These are phyloP conservation scores for Sordariomycetes sp. DNA, from an alignment of 2,329 filamentous ascomycete genomes.

Conservation along the genomic window DNA sequence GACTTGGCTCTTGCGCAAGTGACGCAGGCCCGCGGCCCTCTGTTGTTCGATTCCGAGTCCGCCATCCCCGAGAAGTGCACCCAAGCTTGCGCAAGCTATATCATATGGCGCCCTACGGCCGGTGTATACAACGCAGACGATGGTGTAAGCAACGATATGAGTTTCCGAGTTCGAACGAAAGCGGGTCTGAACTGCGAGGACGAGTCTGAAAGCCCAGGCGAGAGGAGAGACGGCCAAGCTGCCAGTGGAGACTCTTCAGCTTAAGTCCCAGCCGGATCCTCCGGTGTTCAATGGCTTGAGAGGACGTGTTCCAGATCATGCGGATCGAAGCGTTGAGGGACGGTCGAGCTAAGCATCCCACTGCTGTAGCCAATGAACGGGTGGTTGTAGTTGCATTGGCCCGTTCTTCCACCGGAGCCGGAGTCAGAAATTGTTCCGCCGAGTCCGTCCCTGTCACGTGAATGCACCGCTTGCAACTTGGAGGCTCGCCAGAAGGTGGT, in stretches of 20 bases:
- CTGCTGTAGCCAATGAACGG: background rate
- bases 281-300: background rate
- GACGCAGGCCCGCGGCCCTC: constrained; percentile 36
- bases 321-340: background rate
- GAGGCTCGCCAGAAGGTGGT: no score
- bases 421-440: background rate
- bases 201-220: no score
- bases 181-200: no score
- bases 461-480: no score
- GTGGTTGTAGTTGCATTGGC: constrained; percentile 1
- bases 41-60: constrained; percentile 11
- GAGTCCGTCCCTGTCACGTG: background rate
- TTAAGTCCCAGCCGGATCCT: background rate
- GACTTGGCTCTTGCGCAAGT: constrained; percentile 43
- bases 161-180: no score
- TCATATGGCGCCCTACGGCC: background rate
- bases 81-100: background rate
- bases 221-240: no score
- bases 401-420: constrained; percentile 6
- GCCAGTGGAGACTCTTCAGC: background rate
- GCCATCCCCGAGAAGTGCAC: background rate
- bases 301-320: background rate
- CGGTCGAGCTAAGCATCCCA: background rate
- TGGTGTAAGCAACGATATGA: background rate
- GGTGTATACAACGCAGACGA: background rate